Evolutionary conservation across 1,284 basidiomycete genomes (phyloP), one percentile per base, ranked within the genome.

Genomic region (Leucoagaricus sp.): DNA sequence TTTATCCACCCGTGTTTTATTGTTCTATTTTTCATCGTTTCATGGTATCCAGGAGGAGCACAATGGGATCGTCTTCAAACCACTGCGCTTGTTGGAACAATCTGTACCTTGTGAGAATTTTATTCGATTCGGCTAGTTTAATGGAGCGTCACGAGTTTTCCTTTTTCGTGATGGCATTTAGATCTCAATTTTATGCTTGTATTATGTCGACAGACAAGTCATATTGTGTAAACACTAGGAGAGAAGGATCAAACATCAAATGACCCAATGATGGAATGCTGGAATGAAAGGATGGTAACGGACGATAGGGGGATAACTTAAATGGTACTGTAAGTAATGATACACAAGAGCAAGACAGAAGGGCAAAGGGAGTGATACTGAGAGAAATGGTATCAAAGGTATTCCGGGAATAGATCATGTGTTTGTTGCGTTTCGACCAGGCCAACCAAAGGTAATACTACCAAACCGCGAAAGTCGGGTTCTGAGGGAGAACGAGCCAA

Each of bases 401-500:
- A n/a, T 46, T 48, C 28, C 10, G 34, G 42, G 33, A 41, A 40
- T 19, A 60, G 46, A 29, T 49, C 59, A 58, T 65, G 47, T 65
- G 56, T 52, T 58, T 34, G 66, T 77, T 50, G 72, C 72, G 29
- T 79, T 79, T 64, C 78, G 75, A n/a, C n/a, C n/a, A n/a, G n/a
- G n/a, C 26, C 86, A 80, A 34, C 85, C 83, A 67, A 89, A 87
- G 63, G 77, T 88, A 33, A 91, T 72, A 63, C 86, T 89, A 26
- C 88, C 87, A 58, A 91, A 83, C 42, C 86, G 81, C 29, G 87
- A 89, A 64, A 90, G 82, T 15, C 89, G 82, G 1, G 80, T 83
- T 62, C 78, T 83, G 41, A 86, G 65, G 4, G 81, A 83, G 59
- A 78, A 73, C 13, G 78, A 80, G 7, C 75, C 75, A 47, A 79